These are phyloP conservation scores for Persicaria maculosa DNA, from an alignment of 148 eudicot genomes.

Conservation along the genomic window DNA sequence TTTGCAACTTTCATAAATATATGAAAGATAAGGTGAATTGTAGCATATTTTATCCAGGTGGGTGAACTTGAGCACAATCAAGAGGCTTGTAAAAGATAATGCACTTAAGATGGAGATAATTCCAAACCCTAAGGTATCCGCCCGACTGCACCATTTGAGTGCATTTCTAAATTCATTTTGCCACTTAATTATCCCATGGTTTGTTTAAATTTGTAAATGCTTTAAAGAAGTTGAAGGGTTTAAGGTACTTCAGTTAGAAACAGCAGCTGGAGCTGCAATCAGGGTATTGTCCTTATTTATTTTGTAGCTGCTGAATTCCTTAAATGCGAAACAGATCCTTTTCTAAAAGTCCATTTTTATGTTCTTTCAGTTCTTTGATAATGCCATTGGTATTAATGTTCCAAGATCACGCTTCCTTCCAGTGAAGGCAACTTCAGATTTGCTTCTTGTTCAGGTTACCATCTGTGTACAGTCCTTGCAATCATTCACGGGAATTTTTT, in stretches of 20 bases:
- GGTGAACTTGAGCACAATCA: conserved; percentile 77
- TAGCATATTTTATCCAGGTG: conserved; percentile 46
- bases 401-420: conserved; percentile 97
- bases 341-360: neutral
- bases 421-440: conserved; percentile 88
- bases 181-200: neutral
- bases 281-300: conserved; percentile 33
- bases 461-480: neutral
- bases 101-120: conserved; percentile 95
- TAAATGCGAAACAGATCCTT: neutral
- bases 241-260: conserved; percentile 94
- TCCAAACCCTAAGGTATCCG: conserved; percentile 87
- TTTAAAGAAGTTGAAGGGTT: conserved; percentile 82
- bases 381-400: conserved; percentile 78
- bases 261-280: conserved; percentile 96
- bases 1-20: neutral
- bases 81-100: conserved; percentile 78
- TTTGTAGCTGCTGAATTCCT: neutral
- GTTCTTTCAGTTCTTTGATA: conserved; percentile 54
- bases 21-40: neutral
- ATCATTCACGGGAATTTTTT: neutral
- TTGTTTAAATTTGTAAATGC: neutral
- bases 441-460: conserved; percentile 86
- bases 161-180: neutral
- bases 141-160: neutral